Conservation (phyloP, 805 yeast genomes). For the Suhomyces pyralidae region DNA sequence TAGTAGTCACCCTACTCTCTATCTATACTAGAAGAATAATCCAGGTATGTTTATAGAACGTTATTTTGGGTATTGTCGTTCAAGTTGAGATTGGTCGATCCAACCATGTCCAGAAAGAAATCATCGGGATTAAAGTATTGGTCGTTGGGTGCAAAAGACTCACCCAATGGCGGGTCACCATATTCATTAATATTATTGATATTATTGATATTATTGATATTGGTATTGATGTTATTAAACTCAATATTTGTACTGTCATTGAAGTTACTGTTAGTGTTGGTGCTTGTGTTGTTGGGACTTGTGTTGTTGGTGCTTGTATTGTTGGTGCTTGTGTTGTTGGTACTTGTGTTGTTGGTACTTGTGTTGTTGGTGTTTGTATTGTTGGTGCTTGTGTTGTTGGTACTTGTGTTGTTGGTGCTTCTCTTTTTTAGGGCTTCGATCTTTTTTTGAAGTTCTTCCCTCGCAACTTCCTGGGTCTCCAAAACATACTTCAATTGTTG, state of each 20-base stretch:
- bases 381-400: background rate
- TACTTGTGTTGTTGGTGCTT: background rate
- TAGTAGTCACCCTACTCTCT: background rate
- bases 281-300: background rate
- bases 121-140: conserved; percentile 21
- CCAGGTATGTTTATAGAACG: background rate
- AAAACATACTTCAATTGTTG: conserved; percentile 60
- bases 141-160: background rate
- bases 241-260: background rate
- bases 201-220: conserved; percentile 2
- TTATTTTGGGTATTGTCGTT: background rate
- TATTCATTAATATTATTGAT: background rate
- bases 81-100: conserved; percentile 2
- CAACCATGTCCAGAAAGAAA: conserved; percentile 19
- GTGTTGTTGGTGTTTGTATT: conserved; percentile 2
- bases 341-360: background rate
- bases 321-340: background rate
- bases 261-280: background rate
- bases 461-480: conserved; percentile 50
- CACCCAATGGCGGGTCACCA: background rate
- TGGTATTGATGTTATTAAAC: too few species aligned
- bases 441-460: conserved; percentile 29
- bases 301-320: too few species aligned
- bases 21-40: background rate
- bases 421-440: conserved; percentile 5